phyloP scores from a whole-genome alignment of 805 yeast genomes.

The Grigorovia transvaalensis region DNA sequence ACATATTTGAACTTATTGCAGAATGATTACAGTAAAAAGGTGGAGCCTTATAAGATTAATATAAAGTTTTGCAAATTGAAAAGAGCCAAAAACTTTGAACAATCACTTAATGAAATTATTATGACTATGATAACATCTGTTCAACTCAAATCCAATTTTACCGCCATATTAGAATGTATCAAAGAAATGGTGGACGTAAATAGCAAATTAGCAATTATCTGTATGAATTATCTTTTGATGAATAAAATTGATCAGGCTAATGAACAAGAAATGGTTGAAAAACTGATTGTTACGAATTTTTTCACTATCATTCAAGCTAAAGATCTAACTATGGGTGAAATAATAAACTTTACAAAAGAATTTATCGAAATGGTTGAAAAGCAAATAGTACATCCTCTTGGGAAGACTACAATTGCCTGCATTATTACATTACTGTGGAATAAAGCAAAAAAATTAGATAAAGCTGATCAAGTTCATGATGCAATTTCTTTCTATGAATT shows the following conservation, averaged over 20 bases:
- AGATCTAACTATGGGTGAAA: slow-evolving; percentile 14
- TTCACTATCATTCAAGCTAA: slow-evolving; percentile 19
- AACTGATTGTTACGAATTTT: slow-evolving; percentile 20
- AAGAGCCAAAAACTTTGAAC: slow-evolving; percentile 3
- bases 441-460: slow-evolving; percentile 26
- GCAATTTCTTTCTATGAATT: slow-evolving; percentile 22
- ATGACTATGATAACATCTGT: slow-evolving; percentile 31
- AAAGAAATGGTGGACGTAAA: slow-evolving; percentile 20
- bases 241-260: slow-evolving; percentile 22
- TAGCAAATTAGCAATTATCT: slow-evolving; percentile 23
- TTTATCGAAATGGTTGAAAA: slow-evolving; percentile 24
- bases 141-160: slow-evolving; percentile 15
- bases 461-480: slow-evolving; percentile 11
- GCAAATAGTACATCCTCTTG: slow-evolving; percentile 17
- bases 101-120: slow-evolving; percentile 21
- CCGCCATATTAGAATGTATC: slow-evolving; percentile 18
- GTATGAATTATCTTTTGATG: slow-evolving; percentile 28
- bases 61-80: slow-evolving; percentile 13
- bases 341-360: slow-evolving; percentile 13
- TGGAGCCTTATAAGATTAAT: slow-evolving; percentile 26
- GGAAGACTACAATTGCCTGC: slow-evolving; percentile 25
- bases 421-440: slow-evolving; percentile 33
- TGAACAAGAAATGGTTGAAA: slow-evolving; percentile 23
- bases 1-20: slow-evolving; percentile 19
- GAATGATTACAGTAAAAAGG: slow-evolving; percentile 17